A percentile compares a stretch with the other conserved stretches of the same genome.
phyloP scores from a whole-genome alignment of 306 rosid species.

The Malus sylvestris region DNA sequence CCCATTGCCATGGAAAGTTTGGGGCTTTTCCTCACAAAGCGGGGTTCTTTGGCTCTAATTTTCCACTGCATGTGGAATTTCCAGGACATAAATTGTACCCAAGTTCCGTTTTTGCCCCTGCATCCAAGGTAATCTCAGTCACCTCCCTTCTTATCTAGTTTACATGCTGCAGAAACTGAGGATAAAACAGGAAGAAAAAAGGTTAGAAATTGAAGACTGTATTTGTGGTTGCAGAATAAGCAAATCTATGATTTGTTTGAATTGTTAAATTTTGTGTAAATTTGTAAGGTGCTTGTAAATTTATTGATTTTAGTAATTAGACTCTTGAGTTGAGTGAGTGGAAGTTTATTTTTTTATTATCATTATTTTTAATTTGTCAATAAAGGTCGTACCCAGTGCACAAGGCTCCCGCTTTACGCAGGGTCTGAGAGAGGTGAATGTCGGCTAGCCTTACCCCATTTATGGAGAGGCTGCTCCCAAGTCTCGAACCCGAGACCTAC shows the following conservation, averaged over 20 bases:
- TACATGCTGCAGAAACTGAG: not conserved
- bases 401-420: too few species aligned
- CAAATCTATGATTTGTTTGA: not conserved
- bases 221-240: not conserved
- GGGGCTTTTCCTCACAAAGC: slow-evolving; percentile 19
- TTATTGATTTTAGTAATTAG: not conserved
- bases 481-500: too few species aligned
- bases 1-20: slow-evolving; percentile 29
- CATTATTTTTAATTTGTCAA: not conserved
- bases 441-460: too few species aligned
- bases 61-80: slow-evolving; percentile 37
- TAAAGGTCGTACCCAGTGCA: too few species aligned
- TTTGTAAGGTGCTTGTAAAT: not conserved
- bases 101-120: slow-evolving; percentile 20
- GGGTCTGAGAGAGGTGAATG: too few species aligned
- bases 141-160: not conserved
- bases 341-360: not conserved
- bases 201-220: not conserved
- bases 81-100: slow-evolving; percentile 30
- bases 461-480: too few species aligned
- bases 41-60: slow-evolving; percentile 23
- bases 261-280: not conserved
- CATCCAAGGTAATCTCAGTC: slow-evolving; percentile 42
- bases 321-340: not conserved
- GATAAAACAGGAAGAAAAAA: not conserved